Percentiles rank a stretch among this genome's conserved stretches.
These are phyloP conservation scores for Pseudozyma sp. DNA, from an alignment of 1,284 basidiomycete genomes.

Conservation along the genomic window DNA sequence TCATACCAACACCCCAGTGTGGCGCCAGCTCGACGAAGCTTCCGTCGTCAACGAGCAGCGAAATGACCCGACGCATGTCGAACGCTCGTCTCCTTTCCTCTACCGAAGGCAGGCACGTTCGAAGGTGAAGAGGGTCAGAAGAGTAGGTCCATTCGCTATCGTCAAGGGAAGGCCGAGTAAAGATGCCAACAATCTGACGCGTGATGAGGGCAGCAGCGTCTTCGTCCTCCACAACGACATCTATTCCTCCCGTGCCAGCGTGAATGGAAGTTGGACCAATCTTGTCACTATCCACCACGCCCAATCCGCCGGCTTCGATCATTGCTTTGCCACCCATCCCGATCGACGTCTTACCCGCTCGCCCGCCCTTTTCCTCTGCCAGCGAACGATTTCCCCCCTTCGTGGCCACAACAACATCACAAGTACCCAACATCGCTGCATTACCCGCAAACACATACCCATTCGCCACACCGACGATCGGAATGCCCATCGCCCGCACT, in stretches of 20 bases:
- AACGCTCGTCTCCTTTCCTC: conserved; percentile 42
- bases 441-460: conserved; percentile 59
- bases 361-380: conserved; percentile 1
- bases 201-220: conserved; percentile 25
- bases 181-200: conserved; percentile 35
- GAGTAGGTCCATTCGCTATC: conserved; percentile 26
- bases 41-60: conserved; percentile 42
- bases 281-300: conserved; percentile 37
- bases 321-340: conserved; percentile 58
- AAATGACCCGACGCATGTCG: conserved; percentile 48
- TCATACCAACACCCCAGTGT: conserved; percentile 38
- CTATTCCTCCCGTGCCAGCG: conserved; percentile 40
- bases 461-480: conserved; percentile 46
- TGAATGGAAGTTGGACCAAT: conserved; percentile 45
- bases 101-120: conserved; percentile 32
- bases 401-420: conserved; percentile 52
- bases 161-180: conserved; percentile 25
- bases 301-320: conserved; percentile 57
- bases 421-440: conserved; percentile 52
- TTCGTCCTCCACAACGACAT: conserved; percentile 47
- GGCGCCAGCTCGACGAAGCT: conserved; percentile 48
- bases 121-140: conserved; percentile 24
- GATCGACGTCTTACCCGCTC: conserved; percentile 30
- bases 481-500: conserved; percentile 43
- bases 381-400: conserved; percentile 12